Evolutionary conservation across 2,329 filamentous ascomycete species (phyloP), one percentile per base, ranked within the genome.

Genomic region (Fusarium nurragi): DNA sequence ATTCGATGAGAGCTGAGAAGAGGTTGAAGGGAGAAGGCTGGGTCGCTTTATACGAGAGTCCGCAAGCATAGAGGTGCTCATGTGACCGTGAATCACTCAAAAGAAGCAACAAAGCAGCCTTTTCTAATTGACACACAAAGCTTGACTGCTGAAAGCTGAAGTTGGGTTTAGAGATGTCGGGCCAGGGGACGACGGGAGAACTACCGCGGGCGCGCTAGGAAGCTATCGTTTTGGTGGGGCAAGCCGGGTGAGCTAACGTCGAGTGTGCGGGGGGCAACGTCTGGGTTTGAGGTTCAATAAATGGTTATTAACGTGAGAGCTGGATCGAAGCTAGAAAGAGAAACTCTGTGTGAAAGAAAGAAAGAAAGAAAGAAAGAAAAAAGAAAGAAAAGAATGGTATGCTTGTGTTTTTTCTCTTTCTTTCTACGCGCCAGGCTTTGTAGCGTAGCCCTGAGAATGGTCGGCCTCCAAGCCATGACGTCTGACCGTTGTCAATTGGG

Each of bases 381-480:
- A 28, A 14, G 9, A 6, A 21, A 37, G 16, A 23, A 40, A 9
- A 37, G 16, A 11, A 16, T 1, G 25, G 21, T 19, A 14, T 11
- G 16, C 12, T n/a, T 14, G 5, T 23, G 25, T 23, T 14, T 16
- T 11, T 22, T 16, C 22, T 36, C 12, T 21, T 23, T 23, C 12
- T 30, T 36, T 26, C 6, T 37, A 47, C 12, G 11, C 21, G 11
- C 23, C 32, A 26, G 36, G n/a, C 52, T 36, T 44, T 38, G 37
- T 39, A 38, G n/a, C 22, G 47, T 67, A 56, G 34, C 45, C n/a
- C 28, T 50, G 22, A 61, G 25, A 40, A 59, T 54, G 66, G 66
- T 59, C 52, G 66, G 66, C 66, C 66, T 69, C 66, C 55, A 51
- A 43, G 19, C 12, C 22, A 57, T 65, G 60, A 68, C 64, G 55